Percentiles rank a stretch among this genome's conserved stretches.
Conservation (phyloP, 2,329 filamentous ascomycete species). For the Xenoacremonium recifei region DNA sequence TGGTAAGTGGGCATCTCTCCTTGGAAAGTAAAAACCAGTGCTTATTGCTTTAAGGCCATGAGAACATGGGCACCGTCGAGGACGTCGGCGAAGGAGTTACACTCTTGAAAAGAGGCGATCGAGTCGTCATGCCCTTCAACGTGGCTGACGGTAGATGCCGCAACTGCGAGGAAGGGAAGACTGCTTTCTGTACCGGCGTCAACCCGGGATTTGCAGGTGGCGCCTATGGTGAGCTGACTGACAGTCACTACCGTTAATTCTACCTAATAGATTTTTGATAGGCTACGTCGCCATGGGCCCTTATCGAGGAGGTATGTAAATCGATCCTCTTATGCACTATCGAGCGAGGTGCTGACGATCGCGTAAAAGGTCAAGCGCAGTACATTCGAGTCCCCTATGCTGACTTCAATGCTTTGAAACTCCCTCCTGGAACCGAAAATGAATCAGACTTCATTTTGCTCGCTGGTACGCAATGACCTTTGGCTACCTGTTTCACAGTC, state of each 20-base stretch:
- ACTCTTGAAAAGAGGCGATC: constrained; percentile 59
- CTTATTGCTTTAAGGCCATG: constrained; percentile 39
- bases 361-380: constrained; percentile 53
- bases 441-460: constrained; percentile 59
- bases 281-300: constrained; percentile 61
- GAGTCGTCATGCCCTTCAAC: constrained; percentile 65
- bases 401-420: constrained; percentile 63
- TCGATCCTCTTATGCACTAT: neutral
- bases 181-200: constrained; percentile 62
- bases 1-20: constrained; percentile 28
- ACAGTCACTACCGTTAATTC: neutral
- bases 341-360: constrained; percentile 1
- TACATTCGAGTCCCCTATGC: constrained; percentile 65
- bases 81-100: constrained; percentile 58
- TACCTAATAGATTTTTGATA: constrained; percentile 6
- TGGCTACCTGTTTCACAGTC: constrained; percentile 33
- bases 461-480: constrained; percentile 28
- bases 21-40: neutral
- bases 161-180: constrained; percentile 63
- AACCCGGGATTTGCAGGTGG: constrained; percentile 37
- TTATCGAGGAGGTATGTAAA: constrained; percentile 37
- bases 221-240: constrained; percentile 27
- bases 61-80: constrained; percentile 59
- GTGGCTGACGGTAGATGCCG: constrained; percentile 62
- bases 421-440: constrained; percentile 59